These are phyloP conservation scores for Linum tenue DNA, from an alignment of 345 rosid species.

Conservation along the genomic window DNA sequence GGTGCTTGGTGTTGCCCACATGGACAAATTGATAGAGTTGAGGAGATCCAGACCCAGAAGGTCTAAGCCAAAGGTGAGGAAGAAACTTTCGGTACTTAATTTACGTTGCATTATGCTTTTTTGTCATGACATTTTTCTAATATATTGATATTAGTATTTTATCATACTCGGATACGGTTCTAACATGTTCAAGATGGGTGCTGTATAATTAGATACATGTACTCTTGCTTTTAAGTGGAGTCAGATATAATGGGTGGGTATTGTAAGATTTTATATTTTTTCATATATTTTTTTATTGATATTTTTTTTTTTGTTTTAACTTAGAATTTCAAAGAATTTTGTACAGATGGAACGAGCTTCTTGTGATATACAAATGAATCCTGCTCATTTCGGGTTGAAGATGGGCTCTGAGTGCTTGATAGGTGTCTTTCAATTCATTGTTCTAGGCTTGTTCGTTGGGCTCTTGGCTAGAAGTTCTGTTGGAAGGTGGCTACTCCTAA, in stretches of 20 bases:
- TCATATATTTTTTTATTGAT: too few species aligned
- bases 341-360: too few species aligned
- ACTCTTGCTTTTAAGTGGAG: too few species aligned
- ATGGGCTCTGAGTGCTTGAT: conserved; percentile 50
- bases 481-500: too few species aligned
- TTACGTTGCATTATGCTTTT: background rate
- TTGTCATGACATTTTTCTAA: background rate
- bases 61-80: conserved; percentile 54
- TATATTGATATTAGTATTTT: too few species aligned
- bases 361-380: conserved; percentile 25
- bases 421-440: conserved; percentile 34
- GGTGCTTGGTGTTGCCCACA: conserved; percentile 34
- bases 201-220: too few species aligned
- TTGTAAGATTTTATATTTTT: too few species aligned
- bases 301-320: too few species aligned
- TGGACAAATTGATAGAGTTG: conserved; percentile 45
- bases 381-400: conserved; percentile 73
- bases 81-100: background rate
- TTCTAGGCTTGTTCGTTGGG: conserved; percentile 55
- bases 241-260: too few species aligned
- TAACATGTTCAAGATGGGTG: too few species aligned
- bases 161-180: background rate
- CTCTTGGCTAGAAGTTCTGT: conserved; percentile 38
- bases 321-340: too few species aligned
- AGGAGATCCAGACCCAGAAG: conserved; percentile 68